Percentiles rank a stretch among this genome's conserved stretches.
phyloP scores from a whole-genome alignment of 2,329 filamentous ascomycete species.

The Fusarium neocosmosporiellum region DNA sequence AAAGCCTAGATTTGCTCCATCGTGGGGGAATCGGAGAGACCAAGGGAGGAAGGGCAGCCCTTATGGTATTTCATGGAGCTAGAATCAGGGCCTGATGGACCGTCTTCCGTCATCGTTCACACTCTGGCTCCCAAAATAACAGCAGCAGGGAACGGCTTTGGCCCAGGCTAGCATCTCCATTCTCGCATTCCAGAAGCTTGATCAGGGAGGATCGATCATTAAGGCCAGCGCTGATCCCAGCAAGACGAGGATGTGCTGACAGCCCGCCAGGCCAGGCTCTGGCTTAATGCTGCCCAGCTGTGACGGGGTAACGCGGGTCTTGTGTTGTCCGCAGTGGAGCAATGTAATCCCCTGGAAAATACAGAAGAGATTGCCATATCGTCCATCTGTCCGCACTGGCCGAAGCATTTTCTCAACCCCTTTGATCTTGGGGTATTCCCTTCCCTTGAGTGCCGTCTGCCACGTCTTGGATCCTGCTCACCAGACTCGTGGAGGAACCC shows the following conservation, averaged over 20 bases:
- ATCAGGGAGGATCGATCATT: constrained; percentile 31
- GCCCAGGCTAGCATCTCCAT: constrained; percentile 27
- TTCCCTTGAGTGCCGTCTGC: constrained; percentile 5
- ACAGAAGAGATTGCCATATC: constrained; percentile 18
- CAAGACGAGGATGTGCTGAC: constrained; percentile 22
- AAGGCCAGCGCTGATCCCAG: constrained; percentile 21
- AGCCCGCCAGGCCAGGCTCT: constrained; percentile 10
- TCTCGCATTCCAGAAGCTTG: constrained; percentile 41
- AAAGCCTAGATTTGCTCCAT: constrained; percentile 10
- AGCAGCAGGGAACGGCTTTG: constrained; percentile 12
- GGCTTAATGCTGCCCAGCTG: not conserved
- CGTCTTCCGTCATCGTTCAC: constrained; percentile 10
- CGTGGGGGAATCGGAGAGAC: constrained; percentile 14
- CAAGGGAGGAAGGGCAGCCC: not conserved
- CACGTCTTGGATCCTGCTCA: not conserved
- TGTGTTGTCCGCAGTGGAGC: constrained; percentile 21
- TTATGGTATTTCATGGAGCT: constrained; percentile 4
- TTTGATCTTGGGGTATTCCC: not conserved
- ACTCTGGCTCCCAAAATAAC: constrained; percentile 33
- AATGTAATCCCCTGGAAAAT: constrained; percentile 24
- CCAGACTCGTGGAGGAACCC: not conserved
- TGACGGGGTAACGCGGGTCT: constrained; percentile 13
- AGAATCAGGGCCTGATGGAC: constrained; percentile 3
- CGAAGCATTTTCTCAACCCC: constrained; percentile 7
- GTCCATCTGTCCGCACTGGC: constrained; percentile 2